A percentile compares a stretch with the other conserved stretches of the same genome.
Evolutionary conservation across 257 asterid species (phyloP).

Genomic region (Mentha longifolia): DNA sequence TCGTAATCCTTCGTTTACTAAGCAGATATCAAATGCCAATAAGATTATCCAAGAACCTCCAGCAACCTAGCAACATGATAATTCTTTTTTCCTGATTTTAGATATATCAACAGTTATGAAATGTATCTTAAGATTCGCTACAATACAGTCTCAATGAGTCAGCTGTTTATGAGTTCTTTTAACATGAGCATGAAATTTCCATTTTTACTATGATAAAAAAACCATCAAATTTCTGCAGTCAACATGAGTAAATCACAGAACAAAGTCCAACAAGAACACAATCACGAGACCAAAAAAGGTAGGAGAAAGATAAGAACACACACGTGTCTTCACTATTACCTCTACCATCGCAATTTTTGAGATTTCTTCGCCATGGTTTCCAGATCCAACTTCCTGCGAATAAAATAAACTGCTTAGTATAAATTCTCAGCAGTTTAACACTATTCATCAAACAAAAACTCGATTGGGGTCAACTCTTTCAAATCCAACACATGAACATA

Average conservation of each 20-base stretch:
- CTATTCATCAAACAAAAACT: slow-evolving; percentile 8
- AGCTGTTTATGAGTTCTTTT: neutral
- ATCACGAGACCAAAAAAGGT: neutral
- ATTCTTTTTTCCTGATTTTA: neutral
- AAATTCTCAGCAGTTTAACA: slow-evolving; percentile 18
- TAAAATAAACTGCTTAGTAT: neutral
- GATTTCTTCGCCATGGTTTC: slow-evolving; percentile 2
- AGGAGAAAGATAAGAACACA: neutral
- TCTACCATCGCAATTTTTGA: neutral
- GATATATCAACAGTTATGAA: slow-evolving; percentile 9
- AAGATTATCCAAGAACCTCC: neutral
- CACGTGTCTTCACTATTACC: neutral
- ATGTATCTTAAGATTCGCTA: neutral
- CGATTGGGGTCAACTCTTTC: slow-evolving; percentile 6
- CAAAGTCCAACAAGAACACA: neutral
- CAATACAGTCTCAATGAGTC: neutral
- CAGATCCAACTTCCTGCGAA: slow-evolving; percentile 27
- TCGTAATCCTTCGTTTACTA: neutral
- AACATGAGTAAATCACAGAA: neutral
- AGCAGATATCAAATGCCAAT: neutral
- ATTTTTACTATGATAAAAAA: neutral
- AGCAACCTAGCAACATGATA: neutral
- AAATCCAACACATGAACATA: slow-evolving; percentile 1
- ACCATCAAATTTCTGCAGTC: neutral
- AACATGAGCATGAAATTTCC: neutral